phyloP scores from a whole-genome alignment of 169 alveolate genomes.

The Cyclospora cayetanensis region DNA sequence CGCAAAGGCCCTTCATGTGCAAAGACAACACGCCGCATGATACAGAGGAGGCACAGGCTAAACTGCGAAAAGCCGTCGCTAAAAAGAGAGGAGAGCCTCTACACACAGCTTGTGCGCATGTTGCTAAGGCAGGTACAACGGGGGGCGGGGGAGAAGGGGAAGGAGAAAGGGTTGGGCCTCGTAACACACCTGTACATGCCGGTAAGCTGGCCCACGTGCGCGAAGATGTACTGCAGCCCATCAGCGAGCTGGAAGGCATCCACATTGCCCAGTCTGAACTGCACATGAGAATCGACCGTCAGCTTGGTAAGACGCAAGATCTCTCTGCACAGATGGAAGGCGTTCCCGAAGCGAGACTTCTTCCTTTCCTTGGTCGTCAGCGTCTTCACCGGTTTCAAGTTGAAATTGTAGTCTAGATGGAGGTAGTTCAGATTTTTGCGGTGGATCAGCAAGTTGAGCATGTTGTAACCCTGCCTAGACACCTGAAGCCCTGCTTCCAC shows the following conservation, averaged over 20 bases:
- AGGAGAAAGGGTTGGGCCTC: no score
- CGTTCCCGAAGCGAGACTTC: constrained; percentile 99
- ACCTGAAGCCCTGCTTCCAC: constrained; percentile 99
- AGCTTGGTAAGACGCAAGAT: constrained; percentile 98
- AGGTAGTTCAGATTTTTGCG: constrained; percentile 98
- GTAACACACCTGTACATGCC: constrained; percentile 98
- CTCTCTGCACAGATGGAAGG: constrained; percentile 99
- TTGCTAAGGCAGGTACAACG: no score
- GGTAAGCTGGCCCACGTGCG: constrained; percentile 99
- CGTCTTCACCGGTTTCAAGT: constrained; percentile 99
- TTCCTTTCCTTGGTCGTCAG: constrained; percentile 99
- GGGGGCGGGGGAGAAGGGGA: no score
- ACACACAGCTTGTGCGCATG: no score
- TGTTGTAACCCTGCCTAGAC: constrained; percentile 99
- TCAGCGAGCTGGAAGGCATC: constrained; percentile 99
- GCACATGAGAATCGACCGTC: constrained; percentile 99
- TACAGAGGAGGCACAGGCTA: no score
- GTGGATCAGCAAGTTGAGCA: constrained; percentile 98
- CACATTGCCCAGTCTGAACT: constrained; percentile 97
- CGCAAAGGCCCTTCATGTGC: no score
- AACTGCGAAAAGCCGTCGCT: no score
- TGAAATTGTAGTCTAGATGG: constrained; percentile 99
- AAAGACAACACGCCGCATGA: no score
- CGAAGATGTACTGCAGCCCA: constrained; percentile 98
- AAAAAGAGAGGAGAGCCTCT: no score